These are phyloP conservation scores for Closterium sp. DNA, from an alignment of 139 green algal species.

Conservation along the genomic window DNA sequence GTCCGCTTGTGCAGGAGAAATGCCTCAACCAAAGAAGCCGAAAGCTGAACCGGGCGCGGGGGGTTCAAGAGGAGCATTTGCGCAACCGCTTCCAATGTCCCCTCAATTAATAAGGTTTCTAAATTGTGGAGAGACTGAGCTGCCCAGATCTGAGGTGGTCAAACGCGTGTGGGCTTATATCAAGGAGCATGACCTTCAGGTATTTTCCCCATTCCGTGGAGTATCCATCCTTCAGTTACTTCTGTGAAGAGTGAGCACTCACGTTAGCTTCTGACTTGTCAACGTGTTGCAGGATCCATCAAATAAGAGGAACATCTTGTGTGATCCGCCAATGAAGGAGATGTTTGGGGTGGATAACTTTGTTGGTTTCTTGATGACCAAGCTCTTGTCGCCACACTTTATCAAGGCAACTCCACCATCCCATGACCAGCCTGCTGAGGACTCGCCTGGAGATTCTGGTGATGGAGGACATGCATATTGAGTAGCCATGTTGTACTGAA, in stretches of 20 bases:
- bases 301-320: slow-evolving; percentile 42
- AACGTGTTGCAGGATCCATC: slow-evolving; percentile 37
- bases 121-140: slow-evolving; percentile 42
- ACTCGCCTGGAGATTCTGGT: background rate
- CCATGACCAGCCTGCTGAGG: background rate
- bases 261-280: background rate
- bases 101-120: slow-evolving; percentile 40
- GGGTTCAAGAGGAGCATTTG: background rate
- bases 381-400: slow-evolving; percentile 41
- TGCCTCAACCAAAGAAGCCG: slow-evolving; percentile 34
- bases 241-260: background rate
- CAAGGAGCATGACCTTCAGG: slow-evolving; percentile 56
- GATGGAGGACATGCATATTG: too few species aligned
- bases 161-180: slow-evolving; percentile 58
- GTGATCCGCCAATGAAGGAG: slow-evolving; percentile 40
- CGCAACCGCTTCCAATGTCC: slow-evolving; percentile 37
- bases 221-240: background rate
- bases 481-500: too few species aligned
- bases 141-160: slow-evolving; percentile 43
- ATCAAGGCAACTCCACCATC: background rate
- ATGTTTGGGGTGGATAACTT: slow-evolving; percentile 46
- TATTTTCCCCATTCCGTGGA: background rate
- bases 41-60: slow-evolving; percentile 9
- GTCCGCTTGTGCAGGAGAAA: slow-evolving; percentile 12
- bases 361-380: slow-evolving; percentile 52